Base-by-base conservation (phyloP, 345 rosid species). In the Pistacia vera region DNA sequence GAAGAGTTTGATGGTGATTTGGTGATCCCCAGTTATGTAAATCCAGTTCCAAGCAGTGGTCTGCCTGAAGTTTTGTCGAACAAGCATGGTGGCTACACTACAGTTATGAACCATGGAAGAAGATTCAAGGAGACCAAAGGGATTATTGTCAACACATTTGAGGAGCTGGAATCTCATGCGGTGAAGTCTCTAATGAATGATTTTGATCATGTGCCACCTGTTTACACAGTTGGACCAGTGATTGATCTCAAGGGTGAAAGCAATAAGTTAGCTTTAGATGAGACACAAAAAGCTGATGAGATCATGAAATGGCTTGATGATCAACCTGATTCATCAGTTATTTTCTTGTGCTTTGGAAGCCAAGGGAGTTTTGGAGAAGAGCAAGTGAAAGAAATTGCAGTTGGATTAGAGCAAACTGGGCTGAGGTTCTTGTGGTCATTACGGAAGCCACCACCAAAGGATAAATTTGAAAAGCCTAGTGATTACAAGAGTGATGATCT, bases 271-370 rank as follows among this genome's bases (percentile, higher is more conserved):
- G 61, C 4, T 55, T 18, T 35, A 0, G 6, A 25, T 25, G 25
- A 25, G 25, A 25, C 25, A 0, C 25, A 25, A 25, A 25, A 25
- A 0, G 25, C 25, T 25, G 62, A 66, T 1, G 46, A 60, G 8
- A 16, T 81, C 71, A 51, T 59, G 63, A 35, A 49, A 14, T 84
- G 87, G 87, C 79, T 84, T 1, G 81, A 84, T n/a, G 63, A 66
- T 48, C 85, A 81, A 64, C 83, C 87, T 4, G 54, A 68, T 5
- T 51, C 76, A 6, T 80, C 86, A 4, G 87, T 83, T 9, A 83
- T 86, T 33, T 86, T 86, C 77, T 62, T 86, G 62, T 86, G 85
- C 72, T 86, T 86, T 54, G 87, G 86, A 48, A 83, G 85, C 81
- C 71, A 52, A 65, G 88, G 1, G 70, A 77, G 79, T 74, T 25